phyloP scores from a whole-genome alignment of 1,284 basidiomycete genomes.

The Leccinum idahoense region DNA sequence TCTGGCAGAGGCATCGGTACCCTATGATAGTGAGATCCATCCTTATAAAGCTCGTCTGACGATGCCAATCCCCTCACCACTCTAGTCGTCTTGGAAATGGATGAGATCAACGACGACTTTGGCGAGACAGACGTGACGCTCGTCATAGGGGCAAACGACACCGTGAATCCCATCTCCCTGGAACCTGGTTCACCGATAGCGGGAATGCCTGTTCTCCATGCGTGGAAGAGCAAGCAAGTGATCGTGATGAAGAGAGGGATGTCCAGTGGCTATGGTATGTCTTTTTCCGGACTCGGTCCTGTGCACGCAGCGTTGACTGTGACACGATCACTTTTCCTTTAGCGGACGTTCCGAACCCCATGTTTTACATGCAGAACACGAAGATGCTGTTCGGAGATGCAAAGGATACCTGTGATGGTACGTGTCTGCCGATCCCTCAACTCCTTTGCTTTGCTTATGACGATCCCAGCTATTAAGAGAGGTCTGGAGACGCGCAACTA shows the following conservation, averaged over 20 bases:
- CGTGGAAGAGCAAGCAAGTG: slow-evolving; percentile 87
- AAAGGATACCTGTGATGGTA: slow-evolving; percentile 80
- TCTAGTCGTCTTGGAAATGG: slow-evolving; percentile 82
- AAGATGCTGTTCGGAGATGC: slow-evolving; percentile 89
- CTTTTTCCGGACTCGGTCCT: neutral
- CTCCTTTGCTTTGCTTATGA: slow-evolving; percentile 10
- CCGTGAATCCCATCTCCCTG: slow-evolving; percentile 85
- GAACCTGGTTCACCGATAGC: slow-evolving; percentile 81
- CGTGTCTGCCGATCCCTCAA: slow-evolving; percentile 15
- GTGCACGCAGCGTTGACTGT: neutral
- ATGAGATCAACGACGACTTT: slow-evolving; percentile 89
- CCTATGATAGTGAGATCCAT: slow-evolving; percentile 71
- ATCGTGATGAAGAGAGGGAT: slow-evolving; percentile 87
- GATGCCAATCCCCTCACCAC: neutral
- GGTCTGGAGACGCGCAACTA: slow-evolving; percentile 42
- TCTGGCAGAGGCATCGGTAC: slow-evolving; percentile 81
- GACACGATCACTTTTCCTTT: slow-evolving; percentile 5
- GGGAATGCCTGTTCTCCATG: slow-evolving; percentile 84
- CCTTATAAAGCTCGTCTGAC: neutral
- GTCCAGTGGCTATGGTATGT: slow-evolving; percentile 73
- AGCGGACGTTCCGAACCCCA: slow-evolving; percentile 85
- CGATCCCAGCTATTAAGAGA: slow-evolving; percentile 47
- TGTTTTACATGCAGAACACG: slow-evolving; percentile 85
- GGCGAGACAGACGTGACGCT: slow-evolving; percentile 78
- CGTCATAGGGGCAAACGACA: slow-evolving; percentile 86